Evolutionary conservation across 2,329 filamentous ascomycete genomes (phyloP).

Genomic region (Lecanosticta acicola): DNA sequence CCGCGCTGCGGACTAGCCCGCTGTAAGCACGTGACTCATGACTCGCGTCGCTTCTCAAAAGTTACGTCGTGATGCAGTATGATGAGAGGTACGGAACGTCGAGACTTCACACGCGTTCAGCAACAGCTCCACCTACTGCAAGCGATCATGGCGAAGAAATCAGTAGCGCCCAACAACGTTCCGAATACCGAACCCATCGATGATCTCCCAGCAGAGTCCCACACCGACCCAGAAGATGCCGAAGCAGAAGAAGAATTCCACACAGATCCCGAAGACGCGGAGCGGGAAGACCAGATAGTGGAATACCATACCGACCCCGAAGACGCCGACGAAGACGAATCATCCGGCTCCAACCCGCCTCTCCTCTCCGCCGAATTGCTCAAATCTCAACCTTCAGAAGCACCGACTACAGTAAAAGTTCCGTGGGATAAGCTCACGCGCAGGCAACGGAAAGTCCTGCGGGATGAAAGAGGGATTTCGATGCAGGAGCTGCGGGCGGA

Average conservation of each 20-base stretch:
- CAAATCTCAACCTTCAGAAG: conserved; percentile 4
- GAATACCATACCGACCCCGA: conserved; percentile 6
- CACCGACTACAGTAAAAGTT: neutral
- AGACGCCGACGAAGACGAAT: neutral
- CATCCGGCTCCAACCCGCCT: neutral
- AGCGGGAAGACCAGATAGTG: neutral
- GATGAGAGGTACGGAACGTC: too few relatives aligned
- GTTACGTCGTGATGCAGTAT: too few relatives aligned
- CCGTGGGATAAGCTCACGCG: conserved; percentile 4
- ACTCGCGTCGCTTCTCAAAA: too few relatives aligned
- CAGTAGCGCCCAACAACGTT: too few relatives aligned
- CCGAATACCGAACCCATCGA: neutral
- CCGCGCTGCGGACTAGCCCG: too few relatives aligned
- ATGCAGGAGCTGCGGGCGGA: conserved; percentile 11
- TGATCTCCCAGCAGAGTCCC: neutral
- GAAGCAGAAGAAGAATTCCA: conserved; percentile 5
- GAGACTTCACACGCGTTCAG: too few relatives aligned
- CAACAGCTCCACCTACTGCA: neutral
- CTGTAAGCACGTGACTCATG: too few relatives aligned
- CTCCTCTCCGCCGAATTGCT: conserved; percentile 3
- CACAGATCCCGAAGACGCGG: conserved; percentile 3
- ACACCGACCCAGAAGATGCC: conserved; percentile 1
- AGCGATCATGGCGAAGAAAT: too few relatives aligned
- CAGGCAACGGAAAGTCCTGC: conserved; percentile 4
- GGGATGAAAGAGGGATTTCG: conserved; percentile 5